These are phyloP conservation scores for Pleoardoris graminearum DNA, from an alignment of 2,329 filamentous ascomycete genomes.

Conservation along the genomic window DNA sequence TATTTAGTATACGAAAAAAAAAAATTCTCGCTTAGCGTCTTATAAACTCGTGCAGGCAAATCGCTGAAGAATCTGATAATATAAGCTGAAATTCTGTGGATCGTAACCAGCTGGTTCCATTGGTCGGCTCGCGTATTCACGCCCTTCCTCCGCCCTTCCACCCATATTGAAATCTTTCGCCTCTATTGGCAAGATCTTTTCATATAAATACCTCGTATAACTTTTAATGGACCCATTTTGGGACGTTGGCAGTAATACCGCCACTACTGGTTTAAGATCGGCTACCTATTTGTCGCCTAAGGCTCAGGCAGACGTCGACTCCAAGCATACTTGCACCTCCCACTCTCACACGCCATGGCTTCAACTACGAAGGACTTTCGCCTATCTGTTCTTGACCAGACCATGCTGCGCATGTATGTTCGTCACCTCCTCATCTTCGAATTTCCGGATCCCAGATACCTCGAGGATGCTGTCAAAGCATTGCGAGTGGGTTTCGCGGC, in stretches of 20 bases:
- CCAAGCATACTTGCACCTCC: neutral
- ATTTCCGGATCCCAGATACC: conserved; percentile 16
- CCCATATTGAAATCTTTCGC: neutral
- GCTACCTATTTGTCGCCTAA: no score
- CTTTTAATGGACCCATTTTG: no score
- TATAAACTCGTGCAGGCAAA: no score
- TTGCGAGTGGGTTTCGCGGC: conserved; percentile 16
- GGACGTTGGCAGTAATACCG: neutral
- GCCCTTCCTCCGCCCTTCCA: neutral
- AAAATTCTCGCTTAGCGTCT: no score
- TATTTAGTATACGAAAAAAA: no score
- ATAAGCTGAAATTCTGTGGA: no score
- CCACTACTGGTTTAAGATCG: neutral
- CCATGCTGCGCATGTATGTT: conserved; percentile 20
- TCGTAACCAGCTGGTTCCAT: no score
- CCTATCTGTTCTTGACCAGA: conserved; percentile 23
- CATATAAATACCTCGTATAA: no score
- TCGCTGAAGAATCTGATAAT: neutral
- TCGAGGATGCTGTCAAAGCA: conserved; percentile 14
- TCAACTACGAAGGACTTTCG: conserved; percentile 12
- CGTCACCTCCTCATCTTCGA: conserved; percentile 22
- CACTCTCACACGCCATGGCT: neutral
- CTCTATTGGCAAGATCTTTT: no score
- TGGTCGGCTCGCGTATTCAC: neutral
- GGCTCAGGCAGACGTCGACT: neutral